Evolutionary conservation across 2,329 filamentous ascomycete species (phyloP), one percentile per base, ranked within the genome.

Genomic region (Tolypocladium amazonense): DNA sequence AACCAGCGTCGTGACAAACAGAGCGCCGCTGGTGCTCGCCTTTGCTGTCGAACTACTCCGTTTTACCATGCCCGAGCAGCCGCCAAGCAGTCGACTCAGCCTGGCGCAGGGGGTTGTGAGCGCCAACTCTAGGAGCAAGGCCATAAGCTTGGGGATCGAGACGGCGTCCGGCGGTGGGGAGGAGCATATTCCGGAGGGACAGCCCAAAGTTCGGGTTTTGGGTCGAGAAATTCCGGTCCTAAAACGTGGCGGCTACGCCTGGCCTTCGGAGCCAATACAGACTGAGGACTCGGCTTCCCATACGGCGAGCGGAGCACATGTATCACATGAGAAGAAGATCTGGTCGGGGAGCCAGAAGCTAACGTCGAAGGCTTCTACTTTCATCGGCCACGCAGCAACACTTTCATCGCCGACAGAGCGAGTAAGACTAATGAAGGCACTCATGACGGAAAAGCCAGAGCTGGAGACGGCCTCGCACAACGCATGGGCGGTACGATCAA

Each of bases 31-130:
- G 1, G 85, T 96, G 1, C 79, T 96, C 6, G 90, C 90, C 0
- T 95, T 95, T 72, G 86, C 88, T 0, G 82, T 91, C 18, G 83
- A 85, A 61, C 70, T 93, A 56, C 71, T 95, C 55, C 87, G 88
- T 54, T 86, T 88, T 69, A 95, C 90, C 0, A 93, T 92, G 87
- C 89, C 91, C 0, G 87, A 89, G 65, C 92, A 96, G 70, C 91
- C 91, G 3, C 79, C 87, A 3, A 94, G 89, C n/a, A 93, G 90
- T 69, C 81, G 90, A 55, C 76, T 96, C 25, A 95, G 90, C 69
- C 76, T 96, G 25, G 89, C 87, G 0, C 91, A 96, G 72, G 90
- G 89, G 0, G 86, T 94, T 1, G 89, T 95, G 20, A 92, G 89
- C 69, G 85, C 86, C 35, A 94, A 93, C 69, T 91, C 88, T 62